Evolutionary conservation across 805 yeast genomes (phyloP).

Genomic region (Suhomyces emberorum): DNA sequence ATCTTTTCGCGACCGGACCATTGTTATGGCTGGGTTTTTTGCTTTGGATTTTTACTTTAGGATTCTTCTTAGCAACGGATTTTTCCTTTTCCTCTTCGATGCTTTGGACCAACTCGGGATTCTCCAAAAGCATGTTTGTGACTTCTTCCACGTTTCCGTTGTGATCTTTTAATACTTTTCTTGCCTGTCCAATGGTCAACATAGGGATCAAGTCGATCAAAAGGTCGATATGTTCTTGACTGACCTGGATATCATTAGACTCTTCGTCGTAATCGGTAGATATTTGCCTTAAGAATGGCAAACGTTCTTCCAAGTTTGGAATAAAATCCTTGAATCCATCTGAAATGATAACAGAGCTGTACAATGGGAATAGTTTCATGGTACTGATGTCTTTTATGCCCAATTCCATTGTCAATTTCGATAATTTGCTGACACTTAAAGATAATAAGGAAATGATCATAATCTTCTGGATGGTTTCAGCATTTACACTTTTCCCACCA

Average conservation of each 20-base stretch:
- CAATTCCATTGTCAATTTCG: constrained; percentile 42
- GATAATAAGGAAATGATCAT: constrained; percentile 53
- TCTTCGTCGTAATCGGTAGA: constrained; percentile 1
- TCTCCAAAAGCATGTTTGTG: constrained; percentile 59
- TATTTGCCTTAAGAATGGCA: constrained; percentile 43
- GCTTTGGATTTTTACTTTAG: constrained; percentile 2
- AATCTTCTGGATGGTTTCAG: constrained; percentile 44
- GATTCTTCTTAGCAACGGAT: constrained; percentile 2
- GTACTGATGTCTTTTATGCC: constrained; percentile 42
- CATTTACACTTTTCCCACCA: constrained; percentile 53
- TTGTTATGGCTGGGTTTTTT: constrained; percentile 1
- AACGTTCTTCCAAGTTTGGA: constrained; percentile 51
- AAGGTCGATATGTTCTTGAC: constrained; percentile 36
- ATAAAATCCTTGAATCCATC: constrained; percentile 41
- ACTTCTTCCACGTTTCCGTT: constrained; percentile 53
- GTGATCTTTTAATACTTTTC: constrained; percentile 46
- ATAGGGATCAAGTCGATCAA: constrained; percentile 67
- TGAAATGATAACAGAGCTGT: constrained; percentile 52
- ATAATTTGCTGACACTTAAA: constrained; percentile 41
- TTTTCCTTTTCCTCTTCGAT: constrained; percentile 26
- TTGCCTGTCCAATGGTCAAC: constrained; percentile 45
- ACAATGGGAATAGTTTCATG: constrained; percentile 49
- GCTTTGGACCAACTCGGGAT: constrained; percentile 43
- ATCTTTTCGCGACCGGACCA: constrained; percentile 10
- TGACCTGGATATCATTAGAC: constrained; percentile 9